Base-by-base conservation (phyloP, 2,329 filamentous ascomycete genomes). In the Coniochaeta hoffmannii region DNA sequence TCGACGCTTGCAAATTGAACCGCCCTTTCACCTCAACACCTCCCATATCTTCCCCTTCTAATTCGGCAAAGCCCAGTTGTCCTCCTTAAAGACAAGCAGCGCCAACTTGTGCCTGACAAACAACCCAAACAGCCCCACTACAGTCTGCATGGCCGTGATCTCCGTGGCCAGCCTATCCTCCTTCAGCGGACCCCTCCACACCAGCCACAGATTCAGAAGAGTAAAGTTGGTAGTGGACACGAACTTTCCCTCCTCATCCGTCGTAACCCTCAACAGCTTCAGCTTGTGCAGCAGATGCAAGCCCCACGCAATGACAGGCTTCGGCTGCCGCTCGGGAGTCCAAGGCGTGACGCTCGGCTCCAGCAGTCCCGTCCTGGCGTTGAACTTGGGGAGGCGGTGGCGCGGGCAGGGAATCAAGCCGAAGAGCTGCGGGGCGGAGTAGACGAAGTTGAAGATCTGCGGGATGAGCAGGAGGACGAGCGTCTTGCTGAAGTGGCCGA, bases 401-500 rank as follows among this genome's bases (percentile, higher is more conserved):
- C 94, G 86, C 31, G 94, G 94, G 68, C 94, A 99, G 15, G 92
- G 92, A 53, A 99, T 81, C 38, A 99, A 67, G 55, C 88, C 87
- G 70, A 97, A 96, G 52, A 99, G 79, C 69, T 99, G 94, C 6
- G 94, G 94, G 1, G 82, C 83, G 36, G 92, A 97, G 76, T 97
- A 99, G 61, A 93, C 68, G 68, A 97, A 97, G 76, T 99, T 99
- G 81, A 95, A 91, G 64, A 95, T 88, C 73, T 99, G 94, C 14
- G 94, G 94, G 36, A 96, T 79, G 62, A 99, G 87, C 9, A 99
- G 79, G 53, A 99, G 81, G 55, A 96, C 81, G 49, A 99, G 80
- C 1, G 94, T 99, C 75, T 99, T 99, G 76, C 89, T 95, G 75
- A 99, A 99, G 75, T 99, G 94, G 24, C 94, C 94, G 53, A 97